Evolutionary conservation across 768 basidiomycete genomes (phyloP), one percentile per base, ranked within the genome.

Genomic region (Amanita rubescens): DNA sequence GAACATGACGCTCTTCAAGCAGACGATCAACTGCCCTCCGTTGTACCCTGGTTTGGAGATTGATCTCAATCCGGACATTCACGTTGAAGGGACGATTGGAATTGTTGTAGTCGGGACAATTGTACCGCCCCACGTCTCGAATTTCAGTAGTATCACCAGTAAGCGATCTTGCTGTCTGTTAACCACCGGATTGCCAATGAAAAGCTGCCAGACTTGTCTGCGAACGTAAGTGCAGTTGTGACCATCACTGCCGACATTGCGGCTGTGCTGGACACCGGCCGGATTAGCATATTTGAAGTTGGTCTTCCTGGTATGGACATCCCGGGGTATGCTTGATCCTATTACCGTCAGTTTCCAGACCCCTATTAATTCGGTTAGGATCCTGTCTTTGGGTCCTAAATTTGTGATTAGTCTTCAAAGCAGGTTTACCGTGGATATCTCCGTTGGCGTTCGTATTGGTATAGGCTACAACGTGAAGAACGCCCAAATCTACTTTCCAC

Each of bases 61-160:
- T 0, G 65, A 69, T 48, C 59, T 69, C 6, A 58, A 63, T 17
- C 65, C 65, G 8, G 65, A 65, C 33, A 70, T 69, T 3, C 65
- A 72, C 43, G 73, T 67, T 1, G 55, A 67, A 4, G 67, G 67
- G 1, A 64, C 66, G 9, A 56, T 76, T 22, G 75, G 75, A 11
- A 61, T 78, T 7, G 74, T 67, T 6, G 75, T 70, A 0, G 62
- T 55, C 24, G 78, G 79, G 10, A 74, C 74, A 3, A 62, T 82
- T 44, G 49, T 77, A 3, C 79, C 78, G 2, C 75, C 75, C 1
- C 63, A 69, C 25, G 57, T 78, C 2, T 53, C 59, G 0, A 65
- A 69, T 39, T 71, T 76, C 39, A 65, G 65, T 0, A 44, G 75
- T 33, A 63, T 68, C 35, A 62, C 67, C 19, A 64, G 75, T 73